Evolutionary conservation across 176 grass and related monocot species (phyloP).

Genomic region (Phragmites australis): DNA sequence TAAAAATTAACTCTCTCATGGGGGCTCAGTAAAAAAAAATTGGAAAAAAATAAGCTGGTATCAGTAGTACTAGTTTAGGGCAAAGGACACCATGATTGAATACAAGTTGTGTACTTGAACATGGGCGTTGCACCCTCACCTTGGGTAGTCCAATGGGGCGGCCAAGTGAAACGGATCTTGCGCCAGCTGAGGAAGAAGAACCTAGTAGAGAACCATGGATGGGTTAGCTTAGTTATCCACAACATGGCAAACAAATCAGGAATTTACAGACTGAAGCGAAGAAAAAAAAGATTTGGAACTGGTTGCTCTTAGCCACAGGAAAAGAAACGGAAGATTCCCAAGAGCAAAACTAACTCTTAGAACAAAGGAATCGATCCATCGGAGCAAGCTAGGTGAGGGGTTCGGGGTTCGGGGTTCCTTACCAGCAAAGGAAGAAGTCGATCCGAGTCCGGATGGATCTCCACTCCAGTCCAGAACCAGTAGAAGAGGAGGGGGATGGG

Average conservation of each 20-base stretch:
- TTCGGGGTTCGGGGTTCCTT: conserved; percentile 9
- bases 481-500: background rate
- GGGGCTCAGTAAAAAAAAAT: too few species aligned
- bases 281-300: background rate
- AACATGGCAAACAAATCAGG: background rate
- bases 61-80: background rate
- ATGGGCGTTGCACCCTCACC: background rate
- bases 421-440: background rate
- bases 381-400: background rate
- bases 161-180: background rate
- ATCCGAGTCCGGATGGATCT: conserved; percentile 3
- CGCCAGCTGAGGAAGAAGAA: background rate
- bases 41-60: background rate
- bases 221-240: background rate
- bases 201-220: background rate
- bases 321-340: background rate
- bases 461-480: background rate
- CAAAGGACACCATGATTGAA: background rate
- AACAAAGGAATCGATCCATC: background rate
- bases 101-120: background rate
- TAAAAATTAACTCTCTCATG: background rate
- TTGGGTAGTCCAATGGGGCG: background rate
- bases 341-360: background rate
- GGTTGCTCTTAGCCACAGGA: background rate
- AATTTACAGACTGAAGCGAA: background rate